Evolutionary conservation across 352 stramenopile species (phyloP), one percentile per base, ranked within the genome.

Genomic region (Phytophthora agathidicida): DNA sequence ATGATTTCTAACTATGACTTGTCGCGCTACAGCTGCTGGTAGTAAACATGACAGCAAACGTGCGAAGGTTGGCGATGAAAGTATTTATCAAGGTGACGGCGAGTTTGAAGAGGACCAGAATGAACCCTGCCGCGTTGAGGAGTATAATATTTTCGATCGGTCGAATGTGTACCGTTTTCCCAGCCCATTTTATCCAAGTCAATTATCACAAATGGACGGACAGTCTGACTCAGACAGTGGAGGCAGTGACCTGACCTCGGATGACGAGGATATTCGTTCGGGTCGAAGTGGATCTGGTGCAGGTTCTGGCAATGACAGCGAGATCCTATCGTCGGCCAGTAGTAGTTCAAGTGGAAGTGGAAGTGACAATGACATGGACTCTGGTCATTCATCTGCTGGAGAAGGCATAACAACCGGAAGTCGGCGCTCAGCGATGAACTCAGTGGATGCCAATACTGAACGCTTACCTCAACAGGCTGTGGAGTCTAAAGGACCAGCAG

Each of bases 271-370:
- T 39, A 65, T 68, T 45, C 46, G 80, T 53, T 83, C 67, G 13
- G 55, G 57, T 30, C 52, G 41, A 41, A 82, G 58, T 57, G 61
- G 33, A 22, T 80, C 65, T 16, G 60, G 61, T 19, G 61, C 63
- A 41, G 60, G 55, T 31, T 88, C 77, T 5, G 62, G 53, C 26
- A 70, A 74, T 41, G 70, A 71, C 30, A 83, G 71, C 16, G 71
- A 83, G 23, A 42, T 77, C 10, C 46, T 73, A 2, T 85, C 67
- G 3, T 82, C 57, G n/a, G 66, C 58, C 2, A 76, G 58, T 30
- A 88, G 72, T 49, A 88, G 65, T 24, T 81, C 75, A 16, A 91
- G 80, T 54, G 78, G 67, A 24, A 86, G 72, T 64, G 80, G 73
- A 9, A 91, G 77, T 22, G 80, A 86, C 9, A 73, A 80, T 17